A percentile compares a stretch with the other conserved stretches of the same genome.
Evolutionary conservation across 2,329 filamentous ascomycete species (phyloP).

Genomic region (Sclerotinia sclerotiorum): DNA sequence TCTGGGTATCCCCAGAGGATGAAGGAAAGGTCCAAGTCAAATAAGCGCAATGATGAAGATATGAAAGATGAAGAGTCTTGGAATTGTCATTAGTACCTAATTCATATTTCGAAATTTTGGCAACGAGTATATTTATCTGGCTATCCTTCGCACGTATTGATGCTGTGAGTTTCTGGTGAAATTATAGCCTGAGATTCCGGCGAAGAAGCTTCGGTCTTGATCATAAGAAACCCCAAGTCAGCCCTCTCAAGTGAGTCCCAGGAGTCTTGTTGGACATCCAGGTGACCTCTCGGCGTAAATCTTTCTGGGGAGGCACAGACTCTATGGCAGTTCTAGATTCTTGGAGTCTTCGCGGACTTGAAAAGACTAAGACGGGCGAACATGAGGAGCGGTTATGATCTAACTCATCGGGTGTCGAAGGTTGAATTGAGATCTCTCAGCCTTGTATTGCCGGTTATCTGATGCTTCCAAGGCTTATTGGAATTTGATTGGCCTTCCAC

Average conservation of each 20-base stretch:
- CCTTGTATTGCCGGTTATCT: background rate
- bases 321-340: background rate
- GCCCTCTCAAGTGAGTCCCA: background rate
- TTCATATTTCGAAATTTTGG: background rate
- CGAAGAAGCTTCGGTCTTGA: background rate
- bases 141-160: too few species aligned
- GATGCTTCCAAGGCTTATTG: background rate
- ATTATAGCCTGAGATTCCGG: background rate
- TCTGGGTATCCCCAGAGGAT: conserved; percentile 25
- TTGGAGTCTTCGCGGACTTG: background rate
- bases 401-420: background rate
- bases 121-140: background rate
- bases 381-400: background rate
- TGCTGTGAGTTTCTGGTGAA: background rate
- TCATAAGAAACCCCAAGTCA: background rate
- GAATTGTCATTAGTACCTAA: background rate
- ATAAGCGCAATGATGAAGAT: conserved; percentile 9
- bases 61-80: background rate
- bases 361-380: background rate
- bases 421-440: background rate
- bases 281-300: background rate
- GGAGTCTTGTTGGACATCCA: background rate
- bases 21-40: conserved; percentile 10
- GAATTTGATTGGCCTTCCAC: background rate
- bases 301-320: rapidly evolving